A percentile compares a stretch with the other conserved stretches of the same genome.
Evolutionary conservation across 164 flowering plant species (phyloP).

Genomic region (Buxus sempervirens): DNA sequence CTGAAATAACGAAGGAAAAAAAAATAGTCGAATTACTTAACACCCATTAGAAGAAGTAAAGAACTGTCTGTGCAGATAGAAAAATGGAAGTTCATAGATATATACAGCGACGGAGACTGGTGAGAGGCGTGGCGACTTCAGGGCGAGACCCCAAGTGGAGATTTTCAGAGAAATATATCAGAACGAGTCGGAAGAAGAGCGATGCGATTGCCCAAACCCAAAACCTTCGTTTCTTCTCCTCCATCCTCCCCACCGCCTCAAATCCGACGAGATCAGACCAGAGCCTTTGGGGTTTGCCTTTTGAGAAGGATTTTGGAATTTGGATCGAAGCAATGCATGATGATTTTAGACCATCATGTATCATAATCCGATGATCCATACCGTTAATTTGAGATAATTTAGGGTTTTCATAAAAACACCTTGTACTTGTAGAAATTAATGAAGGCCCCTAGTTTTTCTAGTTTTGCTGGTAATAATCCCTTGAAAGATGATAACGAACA

Average conservation of each 20-base stretch:
- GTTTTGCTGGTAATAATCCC: too few species aligned
- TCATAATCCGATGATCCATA: too few species aligned
- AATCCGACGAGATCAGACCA: background rate
- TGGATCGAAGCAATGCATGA: too few species aligned
- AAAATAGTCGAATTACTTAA: background rate
- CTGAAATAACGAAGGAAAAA: constrained; percentile 35
- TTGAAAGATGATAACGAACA: too few species aligned
- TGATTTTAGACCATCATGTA: too few species aligned
- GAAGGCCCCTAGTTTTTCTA: too few species aligned
- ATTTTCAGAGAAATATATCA: constrained; percentile 49
- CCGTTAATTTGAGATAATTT: too few species aligned
- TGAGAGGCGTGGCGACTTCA: constrained; percentile 92
- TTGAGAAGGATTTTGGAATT: background rate
- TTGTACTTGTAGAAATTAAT: too few species aligned
- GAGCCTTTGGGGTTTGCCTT: background rate
- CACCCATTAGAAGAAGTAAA: background rate
- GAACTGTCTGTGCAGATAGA: background rate
- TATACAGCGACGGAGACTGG: constrained; percentile 92
- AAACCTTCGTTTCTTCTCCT: constrained; percentile 23
- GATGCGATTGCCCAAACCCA: constrained; percentile 40
- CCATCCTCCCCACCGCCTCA: constrained; percentile 1
- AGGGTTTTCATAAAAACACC: too few species aligned
- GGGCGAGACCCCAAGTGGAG: constrained; percentile 75
- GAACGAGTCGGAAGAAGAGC: constrained; percentile 41
- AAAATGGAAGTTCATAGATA: constrained; percentile 13